These are phyloP conservation scores for Penicillium ochrochloron DNA, from an alignment of 495 filamentous ascomycete species.

Conservation along the genomic window DNA sequence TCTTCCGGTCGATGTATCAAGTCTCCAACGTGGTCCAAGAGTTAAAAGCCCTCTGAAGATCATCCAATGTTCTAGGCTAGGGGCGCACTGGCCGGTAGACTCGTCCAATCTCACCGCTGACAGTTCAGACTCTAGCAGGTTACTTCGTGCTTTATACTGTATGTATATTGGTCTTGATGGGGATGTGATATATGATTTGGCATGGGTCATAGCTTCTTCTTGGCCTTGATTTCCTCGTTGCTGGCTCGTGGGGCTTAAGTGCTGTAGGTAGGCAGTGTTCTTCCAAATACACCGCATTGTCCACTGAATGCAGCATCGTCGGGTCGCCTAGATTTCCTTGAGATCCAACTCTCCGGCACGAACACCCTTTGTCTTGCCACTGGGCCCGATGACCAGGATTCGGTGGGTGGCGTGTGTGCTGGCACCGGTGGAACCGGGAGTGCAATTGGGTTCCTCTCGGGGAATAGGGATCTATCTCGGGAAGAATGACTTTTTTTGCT, in stretches of 20 bases:
- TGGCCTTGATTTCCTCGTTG: background rate
- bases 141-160: background rate
- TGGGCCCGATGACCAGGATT: slow-evolving; percentile 6
- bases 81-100: slow-evolving; percentile 20
- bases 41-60: background rate
- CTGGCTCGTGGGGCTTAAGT: background rate
- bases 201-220: slow-evolving; percentile 12
- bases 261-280: background rate
- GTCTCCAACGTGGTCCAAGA: background rate
- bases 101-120: slow-evolving; percentile 17
- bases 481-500: background rate
- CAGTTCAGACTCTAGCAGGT: slow-evolving; percentile 7
- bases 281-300: background rate
- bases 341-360: background rate
- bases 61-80: slow-evolving; percentile 13
- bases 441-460: background rate
- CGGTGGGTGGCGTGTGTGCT: slow-evolving; percentile 8
- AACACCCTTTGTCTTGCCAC: slow-evolving; percentile 9
- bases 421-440: slow-evolving; percentile 1
- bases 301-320: background rate
- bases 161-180: background rate
- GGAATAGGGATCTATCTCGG: slow-evolving; percentile 5
- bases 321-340: background rate
- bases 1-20: background rate
- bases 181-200: slow-evolving; percentile 4